Conservation (phyloP, 805 yeast species). For the Metahyphopichia silvanorum region DNA sequence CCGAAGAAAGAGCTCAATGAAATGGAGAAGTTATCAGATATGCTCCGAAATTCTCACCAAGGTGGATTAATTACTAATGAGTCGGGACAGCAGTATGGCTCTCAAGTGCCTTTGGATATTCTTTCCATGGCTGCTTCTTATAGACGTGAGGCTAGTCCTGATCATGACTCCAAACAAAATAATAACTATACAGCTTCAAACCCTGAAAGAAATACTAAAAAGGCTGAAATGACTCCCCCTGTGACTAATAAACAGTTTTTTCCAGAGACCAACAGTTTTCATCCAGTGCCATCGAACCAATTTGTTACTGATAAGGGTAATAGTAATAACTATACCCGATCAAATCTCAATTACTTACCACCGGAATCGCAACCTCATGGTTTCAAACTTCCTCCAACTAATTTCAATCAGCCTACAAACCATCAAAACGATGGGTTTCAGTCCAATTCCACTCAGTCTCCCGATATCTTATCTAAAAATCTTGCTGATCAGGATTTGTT, state of each 20-base stretch:
- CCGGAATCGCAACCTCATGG: too few species aligned
- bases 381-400: too few species aligned
- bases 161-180: too few species aligned
- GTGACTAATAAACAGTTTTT: neutral
- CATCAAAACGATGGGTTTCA: too few species aligned
- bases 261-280: neutral
- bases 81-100: constrained; percentile 5
- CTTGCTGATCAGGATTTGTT: constrained; percentile 32
- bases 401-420: too few species aligned
- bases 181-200: neutral
- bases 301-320: neutral
- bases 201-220: too few species aligned
- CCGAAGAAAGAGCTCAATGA: constrained; percentile 15
- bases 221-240: too few species aligned
- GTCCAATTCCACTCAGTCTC: neutral
- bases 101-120: constrained; percentile 34
- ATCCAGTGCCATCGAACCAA: neutral
- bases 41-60: constrained; percentile 2
- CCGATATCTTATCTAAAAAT: neutral
- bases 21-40: constrained; percentile 13
- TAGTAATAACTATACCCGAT: too few species aligned
- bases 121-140: constrained; percentile 40
- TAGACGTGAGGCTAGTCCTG: constrained; percentile 20
- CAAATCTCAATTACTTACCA: too few species aligned
- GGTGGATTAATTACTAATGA: constrained; percentile 8